phyloP scores from a whole-genome alignment of 768 basidiomycete species.

The Kwoniella sp. region DNA sequence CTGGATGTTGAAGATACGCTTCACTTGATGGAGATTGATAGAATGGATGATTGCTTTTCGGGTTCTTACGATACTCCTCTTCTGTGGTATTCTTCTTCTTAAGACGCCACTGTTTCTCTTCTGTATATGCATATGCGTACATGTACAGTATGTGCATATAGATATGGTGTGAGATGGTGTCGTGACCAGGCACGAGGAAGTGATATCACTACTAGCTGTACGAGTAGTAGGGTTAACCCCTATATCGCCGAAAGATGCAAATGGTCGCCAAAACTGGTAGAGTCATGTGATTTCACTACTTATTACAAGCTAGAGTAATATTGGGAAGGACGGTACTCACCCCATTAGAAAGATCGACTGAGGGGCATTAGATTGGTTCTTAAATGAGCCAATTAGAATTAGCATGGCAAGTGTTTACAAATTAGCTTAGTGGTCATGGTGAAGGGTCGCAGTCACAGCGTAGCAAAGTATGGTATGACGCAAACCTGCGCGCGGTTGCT shows the following conservation, averaged over 20 bases:
- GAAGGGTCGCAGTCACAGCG: not conserved
- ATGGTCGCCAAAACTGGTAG: not conserved
- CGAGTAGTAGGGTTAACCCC: not conserved
- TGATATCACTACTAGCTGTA: no score
- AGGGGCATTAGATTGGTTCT: not conserved
- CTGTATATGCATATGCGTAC: no score
- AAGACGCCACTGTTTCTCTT: no score
- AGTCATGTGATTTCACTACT: not conserved
- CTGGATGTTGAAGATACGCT: no score
- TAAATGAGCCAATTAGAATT: not conserved
- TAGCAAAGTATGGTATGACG: not conserved
- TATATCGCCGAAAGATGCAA: not conserved
- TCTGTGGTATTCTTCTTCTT: no score
- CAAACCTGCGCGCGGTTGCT: no score
- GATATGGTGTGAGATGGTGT: no score
- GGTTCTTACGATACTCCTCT: no score
- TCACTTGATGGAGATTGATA: no score
- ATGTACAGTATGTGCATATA: no score
- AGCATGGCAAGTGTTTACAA: not conserved
- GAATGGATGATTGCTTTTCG: no score
- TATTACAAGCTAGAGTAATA: not conserved
- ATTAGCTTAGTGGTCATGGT: no score
- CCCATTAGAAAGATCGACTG: not conserved
- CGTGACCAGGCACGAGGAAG: not conserved
- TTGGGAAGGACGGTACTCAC: constrained; percentile 1